phyloP scores from a whole-genome alignment of 1,284 basidiomycete species.

The Ceratobasidium sp. region DNA sequence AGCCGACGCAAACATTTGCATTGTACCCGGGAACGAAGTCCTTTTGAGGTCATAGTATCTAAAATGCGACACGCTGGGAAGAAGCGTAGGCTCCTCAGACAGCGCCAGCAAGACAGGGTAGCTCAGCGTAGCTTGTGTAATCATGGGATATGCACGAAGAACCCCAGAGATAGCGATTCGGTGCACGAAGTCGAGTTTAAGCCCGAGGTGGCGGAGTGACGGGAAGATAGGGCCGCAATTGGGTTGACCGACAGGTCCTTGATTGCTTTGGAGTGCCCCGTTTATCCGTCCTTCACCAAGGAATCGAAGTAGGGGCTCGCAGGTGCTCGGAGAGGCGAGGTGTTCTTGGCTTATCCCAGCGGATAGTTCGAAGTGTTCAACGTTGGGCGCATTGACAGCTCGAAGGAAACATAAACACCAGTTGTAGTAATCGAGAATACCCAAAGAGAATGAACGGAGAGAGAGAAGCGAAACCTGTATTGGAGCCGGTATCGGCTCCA shows the following conservation, averaged over 20 bases:
- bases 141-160: slow-evolving; percentile 4
- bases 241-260: background rate
- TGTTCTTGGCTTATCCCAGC: no score
- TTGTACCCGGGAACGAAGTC: background rate
- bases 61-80: background rate
- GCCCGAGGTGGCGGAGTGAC: slow-evolving; percentile 7
- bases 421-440: no score
- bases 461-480: background rate
- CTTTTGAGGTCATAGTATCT: background rate
- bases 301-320: no score
- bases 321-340: no score
- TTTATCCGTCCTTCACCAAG: slow-evolving; percentile 11
- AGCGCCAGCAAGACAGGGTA: background rate
- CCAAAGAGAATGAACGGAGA: slow-evolving; percentile 1
- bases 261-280: slow-evolving; percentile 8
- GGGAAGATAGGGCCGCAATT: slow-evolving; percentile 9
- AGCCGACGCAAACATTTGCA: background rate
- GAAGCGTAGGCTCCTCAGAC: background rate
- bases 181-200: background rate
- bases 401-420: slow-evolving; percentile 20
- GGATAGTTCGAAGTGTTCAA: slow-evolving; percentile 1
- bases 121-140: slow-evolving; percentile 6
- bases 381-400: slow-evolving; percentile 14
- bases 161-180: background rate
- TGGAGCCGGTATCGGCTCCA: background rate